These are phyloP conservation scores for Rhizopus delemar DNA, from an alignment of 371 early-diverging fungal species.

Conservation along the genomic window DNA sequence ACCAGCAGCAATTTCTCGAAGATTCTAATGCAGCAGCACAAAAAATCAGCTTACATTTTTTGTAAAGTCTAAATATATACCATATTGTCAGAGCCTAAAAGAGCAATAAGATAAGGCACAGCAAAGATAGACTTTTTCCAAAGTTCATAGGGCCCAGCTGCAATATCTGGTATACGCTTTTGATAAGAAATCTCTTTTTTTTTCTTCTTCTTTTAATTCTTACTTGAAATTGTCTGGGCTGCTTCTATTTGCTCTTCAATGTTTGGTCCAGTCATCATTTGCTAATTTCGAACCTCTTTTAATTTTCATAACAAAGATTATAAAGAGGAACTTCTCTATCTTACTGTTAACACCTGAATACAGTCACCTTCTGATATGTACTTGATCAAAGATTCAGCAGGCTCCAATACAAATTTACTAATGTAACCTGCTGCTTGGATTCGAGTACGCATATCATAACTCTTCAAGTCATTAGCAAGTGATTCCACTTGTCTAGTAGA, in stretches of 20 bases:
- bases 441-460: constrained; percentile 32
- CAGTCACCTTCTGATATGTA: constrained; percentile 53
- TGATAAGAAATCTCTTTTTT: neutral
- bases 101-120: constrained; percentile 61
- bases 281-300: constrained; percentile 1
- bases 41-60: neutral
- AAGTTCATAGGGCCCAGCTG: constrained; percentile 60
- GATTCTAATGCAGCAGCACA: constrained; percentile 14
- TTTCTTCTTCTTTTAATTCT: constrained; percentile 7
- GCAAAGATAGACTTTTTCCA: constrained; percentile 58
- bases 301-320: neutral
- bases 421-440: constrained; percentile 46
- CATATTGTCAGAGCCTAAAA: constrained; percentile 55
- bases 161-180: constrained; percentile 50
- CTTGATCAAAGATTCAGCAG: constrained; percentile 47
- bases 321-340: constrained; percentile 2
- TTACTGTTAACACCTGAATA: constrained; percentile 47
- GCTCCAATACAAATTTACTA: constrained; percentile 48
- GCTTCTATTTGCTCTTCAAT: constrained; percentile 65
- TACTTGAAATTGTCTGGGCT: constrained; percentile 71
- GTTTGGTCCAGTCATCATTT: constrained; percentile 36
- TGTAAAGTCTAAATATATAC: constrained; percentile 22
- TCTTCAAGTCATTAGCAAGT: constrained; percentile 34
- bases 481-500: constrained; percentile 28
- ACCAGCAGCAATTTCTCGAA: constrained; percentile 43